Evolutionary conservation across 768 basidiomycete species (phyloP).

Genomic region (Pseudohyphozyma bogoriensis): DNA sequence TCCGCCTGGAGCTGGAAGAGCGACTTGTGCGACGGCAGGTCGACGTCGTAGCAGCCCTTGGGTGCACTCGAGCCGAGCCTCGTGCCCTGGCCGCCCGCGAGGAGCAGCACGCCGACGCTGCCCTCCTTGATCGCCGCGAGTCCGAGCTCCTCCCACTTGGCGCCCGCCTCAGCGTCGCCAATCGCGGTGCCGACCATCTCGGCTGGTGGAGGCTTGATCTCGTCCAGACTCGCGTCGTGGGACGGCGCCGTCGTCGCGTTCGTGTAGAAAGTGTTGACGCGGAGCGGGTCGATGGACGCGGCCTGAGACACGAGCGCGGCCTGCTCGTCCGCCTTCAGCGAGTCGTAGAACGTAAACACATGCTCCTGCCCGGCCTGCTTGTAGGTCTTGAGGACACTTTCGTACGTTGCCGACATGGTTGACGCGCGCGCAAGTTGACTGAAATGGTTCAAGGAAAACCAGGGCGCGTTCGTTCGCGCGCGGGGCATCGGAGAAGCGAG

Average conservation of each 20-base stretch:
- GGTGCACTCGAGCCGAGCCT: constrained; percentile 82
- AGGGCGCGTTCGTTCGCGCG: too few relatives aligned
- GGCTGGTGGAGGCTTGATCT: constrained; percentile 72
- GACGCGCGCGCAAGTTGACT: too few relatives aligned
- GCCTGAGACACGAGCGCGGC: constrained; percentile 59
- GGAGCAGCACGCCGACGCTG: constrained; percentile 85
- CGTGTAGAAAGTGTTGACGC: constrained; percentile 78
- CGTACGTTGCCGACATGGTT: too few relatives aligned
- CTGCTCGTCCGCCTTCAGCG: constrained; percentile 57
- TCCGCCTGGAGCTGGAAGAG: constrained; percentile 98
- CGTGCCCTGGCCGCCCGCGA: constrained; percentile 98
- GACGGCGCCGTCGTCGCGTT: constrained; percentile 55
- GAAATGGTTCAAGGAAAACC: too few relatives aligned
- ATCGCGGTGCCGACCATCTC: constrained; percentile 58
- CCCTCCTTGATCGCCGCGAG: constrained; percentile 68
- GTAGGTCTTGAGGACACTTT: constrained; percentile 19
- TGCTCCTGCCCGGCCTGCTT: constrained; percentile 58
- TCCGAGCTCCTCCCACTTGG: constrained; percentile 67
- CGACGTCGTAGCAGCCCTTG: constrained; percentile 97
- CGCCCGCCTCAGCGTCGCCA: constrained; percentile 48
- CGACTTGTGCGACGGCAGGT: constrained; percentile 79
- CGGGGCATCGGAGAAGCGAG: too few relatives aligned
- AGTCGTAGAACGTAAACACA: constrained; percentile 75
- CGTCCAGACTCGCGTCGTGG: constrained; percentile 44
- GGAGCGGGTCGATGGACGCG: constrained; percentile 67